Evolutionary conservation across 2,329 filamentous ascomycete species (phyloP), one percentile per base, ranked within the genome.

Genomic region (Grosmannia huntii): DNA sequence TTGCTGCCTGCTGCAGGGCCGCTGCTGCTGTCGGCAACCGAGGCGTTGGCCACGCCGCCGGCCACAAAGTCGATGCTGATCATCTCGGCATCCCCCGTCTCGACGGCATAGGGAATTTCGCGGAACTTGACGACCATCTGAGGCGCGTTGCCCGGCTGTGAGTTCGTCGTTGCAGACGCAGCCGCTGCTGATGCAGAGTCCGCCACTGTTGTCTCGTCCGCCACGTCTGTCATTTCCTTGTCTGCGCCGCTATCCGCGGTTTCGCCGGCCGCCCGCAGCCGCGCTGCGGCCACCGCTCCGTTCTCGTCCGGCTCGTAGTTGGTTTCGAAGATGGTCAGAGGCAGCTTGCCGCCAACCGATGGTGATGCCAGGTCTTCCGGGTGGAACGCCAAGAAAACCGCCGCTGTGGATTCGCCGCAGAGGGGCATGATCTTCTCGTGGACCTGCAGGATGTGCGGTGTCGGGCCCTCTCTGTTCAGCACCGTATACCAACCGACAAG

Each of bases 81-180:
- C 90, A 96, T 96, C 71, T 99, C 94, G 1, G 91, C 91, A 70
- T 97, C 91, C 11, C 89, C 90, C 0, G 91, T 96, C 73, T 97
- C 94, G 2, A 97, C 85, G 0, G 86, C 86, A 70, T 94, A 97
- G 1, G 86, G 83, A 11, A 97, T 73, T 67, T 95, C 87, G 60
- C 86, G 82, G 71, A 97, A 97, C 66, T 82, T 86, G 60, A 94
- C 78, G 55, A 79, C 81, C 27, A 84, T 68, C 2, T 75, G 70
- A 1, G 75, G 69, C 38, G 82, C 71, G 68, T 78, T 69, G 4
- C 56, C 27, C 12, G 5, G 33, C 25, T 78, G 69, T 4, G 58
- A 2, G 3, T 12, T 25, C 19, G 56, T 19, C n/a, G 55, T 12
- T 5, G 38, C 21, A 6, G 28, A 9, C 25, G 38, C 12, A 41